These are phyloP conservation scores for Tuber indicum DNA, from an alignment of 495 filamentous ascomycete species.

Conservation along the genomic window DNA sequence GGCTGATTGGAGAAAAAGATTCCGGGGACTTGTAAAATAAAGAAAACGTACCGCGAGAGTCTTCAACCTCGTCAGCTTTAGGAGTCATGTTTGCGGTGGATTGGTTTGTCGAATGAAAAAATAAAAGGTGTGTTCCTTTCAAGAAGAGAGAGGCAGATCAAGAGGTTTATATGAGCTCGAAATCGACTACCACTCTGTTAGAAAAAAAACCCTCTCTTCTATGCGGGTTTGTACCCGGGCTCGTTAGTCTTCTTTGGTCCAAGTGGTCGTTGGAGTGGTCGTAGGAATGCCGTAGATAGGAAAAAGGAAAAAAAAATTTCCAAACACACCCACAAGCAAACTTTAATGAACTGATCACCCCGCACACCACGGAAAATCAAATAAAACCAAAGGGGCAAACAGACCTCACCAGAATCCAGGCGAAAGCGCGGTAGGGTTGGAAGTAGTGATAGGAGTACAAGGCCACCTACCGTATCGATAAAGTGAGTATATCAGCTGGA, in stretches of 20 bases:
- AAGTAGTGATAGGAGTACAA: neutral
- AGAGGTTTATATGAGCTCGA: neutral
- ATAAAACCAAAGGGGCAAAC: neutral
- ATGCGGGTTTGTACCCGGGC: conserved; percentile 1
- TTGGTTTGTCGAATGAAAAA: conserved; percentile 5
- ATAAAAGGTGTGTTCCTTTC: neutral
- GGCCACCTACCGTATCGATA: neutral
- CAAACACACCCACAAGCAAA: conserved; percentile 6
- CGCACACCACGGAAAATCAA: neutral
- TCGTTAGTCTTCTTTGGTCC: neutral
- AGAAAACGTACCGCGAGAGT: conserved; percentile 34
- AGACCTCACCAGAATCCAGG: neutral
- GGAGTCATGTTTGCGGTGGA: conserved; percentile 28
- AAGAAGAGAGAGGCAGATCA: neutral
- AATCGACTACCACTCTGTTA: neutral
- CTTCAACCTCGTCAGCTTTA: conserved; percentile 34
- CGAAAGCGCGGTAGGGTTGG: neutral
- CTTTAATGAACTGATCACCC: neutral
- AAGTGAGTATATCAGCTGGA: neutral
- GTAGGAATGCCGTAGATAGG: conserved; percentile 1
- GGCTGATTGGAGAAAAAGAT: conserved; percentile 2
- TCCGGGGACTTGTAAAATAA: conserved; percentile 12
- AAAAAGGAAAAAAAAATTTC: neutral
- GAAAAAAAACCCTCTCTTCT: neutral
- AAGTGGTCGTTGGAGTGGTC: neutral